A percentile compares a stretch with the other conserved stretches of the same genome.
phyloP scores from a whole-genome alignment of 148 eudicot genomes.

The Fagopyrum esculentum region DNA sequence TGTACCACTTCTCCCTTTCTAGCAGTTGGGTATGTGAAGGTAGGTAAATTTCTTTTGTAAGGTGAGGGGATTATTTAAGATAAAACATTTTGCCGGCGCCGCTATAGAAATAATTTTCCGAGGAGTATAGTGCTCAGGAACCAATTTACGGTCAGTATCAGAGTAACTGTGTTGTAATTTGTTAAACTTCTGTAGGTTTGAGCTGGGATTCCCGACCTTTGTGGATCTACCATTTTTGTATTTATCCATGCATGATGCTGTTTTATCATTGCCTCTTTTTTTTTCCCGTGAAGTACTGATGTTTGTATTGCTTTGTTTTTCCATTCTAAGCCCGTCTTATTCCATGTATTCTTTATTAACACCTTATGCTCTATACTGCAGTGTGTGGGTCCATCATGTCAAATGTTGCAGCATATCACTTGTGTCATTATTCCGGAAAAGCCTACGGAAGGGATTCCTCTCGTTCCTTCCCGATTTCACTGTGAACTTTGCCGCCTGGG shows the following conservation, averaged over 20 bases:
- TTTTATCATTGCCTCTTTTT: neutral
- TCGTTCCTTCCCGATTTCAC: conserved; percentile 43
- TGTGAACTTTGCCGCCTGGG: conserved; percentile 70
- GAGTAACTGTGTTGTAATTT: neutral
- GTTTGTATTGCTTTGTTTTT: conserved; percentile 1
- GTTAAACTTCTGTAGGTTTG: neutral
- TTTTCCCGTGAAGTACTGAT: neutral
- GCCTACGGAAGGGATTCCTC: conserved; percentile 46
- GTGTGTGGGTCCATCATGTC: conserved; percentile 64
- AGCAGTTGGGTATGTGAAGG: neutral
- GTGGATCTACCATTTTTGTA: neutral
- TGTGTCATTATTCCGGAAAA: conserved; percentile 66
- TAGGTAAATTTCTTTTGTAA: neutral
- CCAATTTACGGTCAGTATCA: neutral
- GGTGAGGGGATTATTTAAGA: neutral
- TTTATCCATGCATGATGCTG: neutral
- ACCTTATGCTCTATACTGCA: conserved; percentile 25
- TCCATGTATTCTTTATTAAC: neutral
- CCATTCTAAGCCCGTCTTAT: neutral
- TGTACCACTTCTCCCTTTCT: neutral
- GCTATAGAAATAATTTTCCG: neutral
- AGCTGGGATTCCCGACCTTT: neutral
- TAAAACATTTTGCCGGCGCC: neutral
- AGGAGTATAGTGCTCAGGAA: neutral
- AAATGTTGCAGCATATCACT: conserved; percentile 57